These are phyloP conservation scores for Pythium brachiatum DNA, from an alignment of 352 stramenopile species.

Conservation along the genomic window DNA sequence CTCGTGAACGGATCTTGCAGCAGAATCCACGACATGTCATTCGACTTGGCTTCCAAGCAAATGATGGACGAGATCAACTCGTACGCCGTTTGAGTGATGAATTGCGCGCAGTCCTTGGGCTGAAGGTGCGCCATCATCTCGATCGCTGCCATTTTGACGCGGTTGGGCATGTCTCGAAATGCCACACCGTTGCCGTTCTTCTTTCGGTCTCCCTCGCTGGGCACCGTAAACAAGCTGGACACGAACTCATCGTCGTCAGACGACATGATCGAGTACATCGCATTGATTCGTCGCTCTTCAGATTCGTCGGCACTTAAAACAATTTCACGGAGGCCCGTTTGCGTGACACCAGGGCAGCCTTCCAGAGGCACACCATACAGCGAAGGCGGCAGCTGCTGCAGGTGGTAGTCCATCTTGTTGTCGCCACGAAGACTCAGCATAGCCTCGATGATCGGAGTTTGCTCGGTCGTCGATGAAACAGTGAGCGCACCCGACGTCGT, in stretches of 20 bases:
- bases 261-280: slow-evolving; percentile 63
- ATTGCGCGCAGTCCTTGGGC: slow-evolving; percentile 53
- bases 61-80: slow-evolving; percentile 84
- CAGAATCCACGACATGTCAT: slow-evolving; percentile 79
- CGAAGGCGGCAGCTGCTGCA: slow-evolving; percentile 23
- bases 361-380: slow-evolving; percentile 56
- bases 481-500: slow-evolving; percentile 62
- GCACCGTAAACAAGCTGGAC: slow-evolving; percentile 49
- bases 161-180: slow-evolving; percentile 68
- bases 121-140: slow-evolving; percentile 67
- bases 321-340: slow-evolving; percentile 67
- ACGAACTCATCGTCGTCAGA: slow-evolving; percentile 72
- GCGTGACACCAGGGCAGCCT: slow-evolving; percentile 47
- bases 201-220: slow-evolving; percentile 60
- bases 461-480: slow-evolving; percentile 73
- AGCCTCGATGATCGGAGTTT: slow-evolving; percentile 74
- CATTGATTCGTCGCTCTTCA: slow-evolving; percentile 66
- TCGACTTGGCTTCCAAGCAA: slow-evolving; percentile 74
- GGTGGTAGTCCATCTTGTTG: slow-evolving; percentile 27
- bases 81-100: slow-evolving; percentile 70
- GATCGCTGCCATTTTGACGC: slow-evolving; percentile 65
- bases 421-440: slow-evolving; percentile 71
- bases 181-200: slow-evolving; percentile 56
- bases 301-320: slow-evolving; percentile 53
- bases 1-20: slow-evolving; percentile 77